Conservation (phyloP, 805 yeast genomes). For the Monosporozyma servazzii region DNA sequence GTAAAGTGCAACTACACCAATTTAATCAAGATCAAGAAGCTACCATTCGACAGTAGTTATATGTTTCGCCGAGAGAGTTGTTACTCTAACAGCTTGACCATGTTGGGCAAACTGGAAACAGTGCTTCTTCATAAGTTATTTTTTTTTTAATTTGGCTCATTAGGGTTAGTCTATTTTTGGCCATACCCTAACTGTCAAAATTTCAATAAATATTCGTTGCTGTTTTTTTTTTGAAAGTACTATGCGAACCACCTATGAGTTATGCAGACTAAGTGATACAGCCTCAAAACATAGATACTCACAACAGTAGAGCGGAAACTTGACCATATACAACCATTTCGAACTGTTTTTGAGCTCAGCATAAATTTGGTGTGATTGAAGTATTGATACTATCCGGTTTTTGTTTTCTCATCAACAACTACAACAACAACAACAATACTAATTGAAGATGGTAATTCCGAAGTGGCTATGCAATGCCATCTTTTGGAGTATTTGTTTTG, state of each 20-base stretch:
- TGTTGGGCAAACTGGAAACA: background rate
- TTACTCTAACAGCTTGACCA: background rate
- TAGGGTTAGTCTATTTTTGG: no score
- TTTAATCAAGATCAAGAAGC: background rate
- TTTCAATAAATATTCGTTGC: no score
- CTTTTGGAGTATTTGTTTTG: no score
- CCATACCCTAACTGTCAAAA: no score
- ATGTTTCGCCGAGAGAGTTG: background rate
- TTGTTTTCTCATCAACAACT: background rate
- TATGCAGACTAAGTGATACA: no score
- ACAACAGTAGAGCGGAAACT: no score
- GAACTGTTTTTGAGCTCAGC: background rate
- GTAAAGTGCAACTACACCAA: background rate
- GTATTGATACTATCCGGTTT: background rate
- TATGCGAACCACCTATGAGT: no score
- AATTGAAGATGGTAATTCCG: background rate
- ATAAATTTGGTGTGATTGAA: background rate
- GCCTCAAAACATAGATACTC: no score
- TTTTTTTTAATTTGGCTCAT: no score
- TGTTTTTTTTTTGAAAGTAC: no score
- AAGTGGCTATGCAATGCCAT: background rate
- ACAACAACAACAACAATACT: background rate
- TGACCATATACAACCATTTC: background rate
- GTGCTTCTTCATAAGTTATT: no score
- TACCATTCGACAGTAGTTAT: background rate